Conservation (phyloP, 1,284 basidiomycete species). For the Hemileccinum hortonii region DNA sequence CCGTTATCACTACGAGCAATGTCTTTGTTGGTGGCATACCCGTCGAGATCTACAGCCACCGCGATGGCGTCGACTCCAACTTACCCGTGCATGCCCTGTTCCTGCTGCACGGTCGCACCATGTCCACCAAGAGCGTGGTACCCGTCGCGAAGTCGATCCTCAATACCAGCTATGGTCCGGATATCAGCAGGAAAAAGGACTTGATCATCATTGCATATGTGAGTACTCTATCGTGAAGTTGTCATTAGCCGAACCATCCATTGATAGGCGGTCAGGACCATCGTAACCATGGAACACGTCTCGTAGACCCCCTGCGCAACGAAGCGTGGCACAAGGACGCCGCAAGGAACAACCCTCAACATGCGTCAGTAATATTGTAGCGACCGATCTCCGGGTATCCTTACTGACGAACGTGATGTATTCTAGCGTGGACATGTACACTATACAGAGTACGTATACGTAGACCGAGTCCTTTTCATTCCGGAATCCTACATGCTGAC, state of each 20-base stretch:
- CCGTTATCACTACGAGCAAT: constrained; percentile 7
- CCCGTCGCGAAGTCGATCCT: constrained; percentile 32
- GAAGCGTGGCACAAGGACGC: constrained; percentile 51
- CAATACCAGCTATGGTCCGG: constrained; percentile 30
- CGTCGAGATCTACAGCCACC: constrained; percentile 41
- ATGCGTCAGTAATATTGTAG: constrained; percentile 53
- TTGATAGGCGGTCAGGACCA: constrained; percentile 55
- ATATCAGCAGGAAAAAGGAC: constrained; percentile 32
- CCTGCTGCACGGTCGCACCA: constrained; percentile 58
- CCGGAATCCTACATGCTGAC: constrained; percentile 2
- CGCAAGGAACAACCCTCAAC: constrained; percentile 52
- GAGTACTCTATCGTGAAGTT: constrained; percentile 19
- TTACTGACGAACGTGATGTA: constrained; percentile 3
- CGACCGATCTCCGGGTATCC: neutral
- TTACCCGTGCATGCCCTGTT: constrained; percentile 52
- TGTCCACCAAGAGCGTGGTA: constrained; percentile 30
- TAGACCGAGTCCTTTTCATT: neutral
- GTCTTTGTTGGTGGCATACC: constrained; percentile 47
- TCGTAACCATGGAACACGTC: constrained; percentile 70
- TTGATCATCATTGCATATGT: constrained; percentile 61
- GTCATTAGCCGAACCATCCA: constrained; percentile 1
- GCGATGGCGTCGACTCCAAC: constrained; percentile 17
- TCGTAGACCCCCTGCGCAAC: constrained; percentile 54
- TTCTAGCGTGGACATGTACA: constrained; percentile 74
- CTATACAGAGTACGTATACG: constrained; percentile 54